Evolutionary conservation across 1,284 basidiomycete species (phyloP).

Genomic region (Exsudoporus floridanus): DNA sequence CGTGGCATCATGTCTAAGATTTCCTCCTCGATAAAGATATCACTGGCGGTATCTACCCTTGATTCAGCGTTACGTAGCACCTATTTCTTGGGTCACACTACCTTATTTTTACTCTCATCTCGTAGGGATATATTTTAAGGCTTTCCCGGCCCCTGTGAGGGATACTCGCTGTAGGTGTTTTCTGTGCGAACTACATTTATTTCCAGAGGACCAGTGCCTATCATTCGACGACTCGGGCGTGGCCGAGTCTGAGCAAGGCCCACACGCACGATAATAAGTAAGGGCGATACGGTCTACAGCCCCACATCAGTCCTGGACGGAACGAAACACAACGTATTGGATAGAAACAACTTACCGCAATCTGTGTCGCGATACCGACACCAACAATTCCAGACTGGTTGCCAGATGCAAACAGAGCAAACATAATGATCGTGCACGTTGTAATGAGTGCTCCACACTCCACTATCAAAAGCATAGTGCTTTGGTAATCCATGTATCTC

Average conservation of each 20-base stretch:
- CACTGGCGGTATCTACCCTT: not conserved
- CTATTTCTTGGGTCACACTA: not conserved
- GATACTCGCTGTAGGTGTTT: not conserved
- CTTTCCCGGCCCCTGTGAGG: constrained; percentile 1
- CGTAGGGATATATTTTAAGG: no score
- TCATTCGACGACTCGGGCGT: not conserved
- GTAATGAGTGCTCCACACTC: constrained; percentile 26
- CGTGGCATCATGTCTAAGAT: no score
- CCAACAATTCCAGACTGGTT: constrained; percentile 17
- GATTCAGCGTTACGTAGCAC: not conserved
- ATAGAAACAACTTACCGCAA: constrained; percentile 12
- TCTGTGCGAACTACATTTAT: constrained; percentile 3
- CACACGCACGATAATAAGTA: constrained; percentile 22
- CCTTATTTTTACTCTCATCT: not conserved
- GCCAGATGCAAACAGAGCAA: constrained; percentile 15
- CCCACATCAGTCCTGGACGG: not conserved
- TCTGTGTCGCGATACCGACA: constrained; percentile 20
- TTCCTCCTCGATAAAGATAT: no score
- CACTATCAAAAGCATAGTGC: constrained; percentile 17
- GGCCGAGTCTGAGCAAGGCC: constrained; percentile 8
- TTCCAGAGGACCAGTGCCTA: constrained; percentile 5
- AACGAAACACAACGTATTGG: not conserved
- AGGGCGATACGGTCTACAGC: constrained; percentile 18
- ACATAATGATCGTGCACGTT: constrained; percentile 19
- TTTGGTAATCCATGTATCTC: constrained; percentile 12